Base-by-base conservation (phyloP, 805 yeast species). In the Candida easanensis region DNA sequence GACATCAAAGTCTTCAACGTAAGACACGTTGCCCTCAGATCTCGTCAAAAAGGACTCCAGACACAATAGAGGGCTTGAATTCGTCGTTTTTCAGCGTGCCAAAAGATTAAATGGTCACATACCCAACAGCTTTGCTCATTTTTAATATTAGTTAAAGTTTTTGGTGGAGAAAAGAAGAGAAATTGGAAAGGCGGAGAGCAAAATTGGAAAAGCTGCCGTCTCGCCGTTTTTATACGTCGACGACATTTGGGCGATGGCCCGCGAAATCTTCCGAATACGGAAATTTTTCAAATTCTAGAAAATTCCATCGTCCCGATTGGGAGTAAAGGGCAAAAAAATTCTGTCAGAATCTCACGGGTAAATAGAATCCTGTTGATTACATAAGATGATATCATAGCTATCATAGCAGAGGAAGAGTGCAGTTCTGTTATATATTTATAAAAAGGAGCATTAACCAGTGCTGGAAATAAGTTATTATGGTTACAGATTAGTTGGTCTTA, bases 91-190 rank as follows among this genome's bases (percentile, higher is more conserved):
- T n/a, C n/a, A n/a, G n/a, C 25, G 10, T 22, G 7, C 25, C 25
- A 22, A 17, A 13, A 17, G 3, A 15, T 8, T n/a, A 9, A n/a
- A n/a, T n/a, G 14, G 13, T 14, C 10, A 80, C 76, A 79, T 78
- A 70, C 83, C 84, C 68, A 70, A 66, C 71, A 53, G 71, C 71
- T 52, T 65, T 65, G 52, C 68, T 61, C 69, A 65, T 65, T 53
- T 49, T 62, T n/a, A n/a, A 39, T 40, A 17, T 36, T 42, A n/a
- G 30, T 26, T 26, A 11, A 26, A 26, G 36, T 26, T 20, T 36
- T 17, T 22, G 32, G 19, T 27, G n/a, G 30, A 21, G 16, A 2
- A 9, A 8, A 3, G 4, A 16, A 16, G n/a, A 18, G 11, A 11
- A 19, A 23, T 41, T 23, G 26, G 26, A 3, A 30, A 4, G 15